Percentiles rank a stretch among this genome's conserved stretches.
Evolutionary conservation across 306 rosid genomes (phyloP).

Genomic region (Castanea crenata): DNA sequence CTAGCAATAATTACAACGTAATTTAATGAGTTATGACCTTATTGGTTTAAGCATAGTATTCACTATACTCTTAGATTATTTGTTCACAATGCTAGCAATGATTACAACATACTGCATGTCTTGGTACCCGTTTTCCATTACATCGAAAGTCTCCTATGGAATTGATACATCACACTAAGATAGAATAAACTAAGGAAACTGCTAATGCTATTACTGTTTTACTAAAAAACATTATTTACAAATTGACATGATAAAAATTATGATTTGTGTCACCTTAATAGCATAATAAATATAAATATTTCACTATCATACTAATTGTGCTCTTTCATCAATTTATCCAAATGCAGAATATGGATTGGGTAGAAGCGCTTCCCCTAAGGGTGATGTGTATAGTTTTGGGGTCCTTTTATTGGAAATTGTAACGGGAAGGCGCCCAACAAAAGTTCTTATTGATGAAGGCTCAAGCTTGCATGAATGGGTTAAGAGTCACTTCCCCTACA

Average conservation of each 20-base stretch:
- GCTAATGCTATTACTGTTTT: too few species aligned
- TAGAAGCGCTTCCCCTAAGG: slow-evolving; percentile 60
- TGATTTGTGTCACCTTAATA: too few species aligned
- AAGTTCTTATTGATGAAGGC: slow-evolving; percentile 56
- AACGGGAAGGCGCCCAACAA: slow-evolving; percentile 72
- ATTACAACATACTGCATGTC: not conserved
- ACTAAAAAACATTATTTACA: too few species aligned
- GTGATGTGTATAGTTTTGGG: slow-evolving; percentile 86
- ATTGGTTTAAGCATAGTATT: too few species aligned
- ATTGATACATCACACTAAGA: not conserved
- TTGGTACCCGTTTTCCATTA: not conserved
- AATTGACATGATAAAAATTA: too few species aligned
- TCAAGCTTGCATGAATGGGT: slow-evolving; percentile 84
- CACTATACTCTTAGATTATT: not conserved
- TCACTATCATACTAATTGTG: slow-evolving; percentile 1
- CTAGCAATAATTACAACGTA: not conserved
- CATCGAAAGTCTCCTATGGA: not conserved
- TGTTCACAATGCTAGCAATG: not conserved
- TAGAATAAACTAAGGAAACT: too few species aligned
- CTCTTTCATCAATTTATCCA: slow-evolving; percentile 8
- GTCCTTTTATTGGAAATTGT: slow-evolving; percentile 71
- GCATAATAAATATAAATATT: not conserved
- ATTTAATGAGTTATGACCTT: too few species aligned
- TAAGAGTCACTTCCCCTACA: slow-evolving; percentile 57
- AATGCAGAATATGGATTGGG: slow-evolving; percentile 86